Conservation (phyloP, 805 yeast species). For the Maudiozyma barnettii region DNA sequence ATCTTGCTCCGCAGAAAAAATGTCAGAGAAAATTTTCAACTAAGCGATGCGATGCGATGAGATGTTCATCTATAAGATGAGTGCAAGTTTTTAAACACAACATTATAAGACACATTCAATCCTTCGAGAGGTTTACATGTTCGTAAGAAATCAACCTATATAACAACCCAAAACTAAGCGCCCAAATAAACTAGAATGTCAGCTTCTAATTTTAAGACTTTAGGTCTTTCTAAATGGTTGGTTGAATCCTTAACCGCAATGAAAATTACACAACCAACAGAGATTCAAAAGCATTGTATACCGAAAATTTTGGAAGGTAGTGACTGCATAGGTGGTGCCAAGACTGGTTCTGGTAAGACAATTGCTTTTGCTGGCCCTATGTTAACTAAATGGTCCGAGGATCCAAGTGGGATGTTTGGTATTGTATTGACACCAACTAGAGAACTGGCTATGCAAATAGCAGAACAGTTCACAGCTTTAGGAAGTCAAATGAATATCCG, state of each 20-base stretch:
- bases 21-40: background rate
- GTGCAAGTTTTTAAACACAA: background rate
- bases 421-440: conserved; percentile 84
- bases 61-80: background rate
- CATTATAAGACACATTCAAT: background rate
- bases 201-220: conserved; percentile 4
- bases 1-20: background rate
- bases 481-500: conserved; percentile 84
- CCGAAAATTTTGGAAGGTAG: conserved; percentile 70
- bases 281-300: conserved; percentile 80
- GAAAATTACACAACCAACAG: conserved; percentile 76
- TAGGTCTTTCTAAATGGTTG: conserved; percentile 85
- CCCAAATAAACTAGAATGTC: background rate
- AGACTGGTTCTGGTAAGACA: conserved; percentile 96
- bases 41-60: background rate
- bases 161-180: too few species aligned
- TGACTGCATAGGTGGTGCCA: conserved; percentile 97
- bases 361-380: conserved; percentile 97
- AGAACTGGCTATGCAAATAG: conserved; percentile 92
- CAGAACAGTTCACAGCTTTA: conserved; percentile 89
- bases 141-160: too few species aligned
- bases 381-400: conserved; percentile 88
- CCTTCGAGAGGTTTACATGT: too few species aligned
- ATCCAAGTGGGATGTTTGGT: conserved; percentile 89
- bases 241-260: conserved; percentile 69